Conservation (phyloP, 2,329 filamentous ascomycete species). For the Talaromyces amestolkiae region DNA sequence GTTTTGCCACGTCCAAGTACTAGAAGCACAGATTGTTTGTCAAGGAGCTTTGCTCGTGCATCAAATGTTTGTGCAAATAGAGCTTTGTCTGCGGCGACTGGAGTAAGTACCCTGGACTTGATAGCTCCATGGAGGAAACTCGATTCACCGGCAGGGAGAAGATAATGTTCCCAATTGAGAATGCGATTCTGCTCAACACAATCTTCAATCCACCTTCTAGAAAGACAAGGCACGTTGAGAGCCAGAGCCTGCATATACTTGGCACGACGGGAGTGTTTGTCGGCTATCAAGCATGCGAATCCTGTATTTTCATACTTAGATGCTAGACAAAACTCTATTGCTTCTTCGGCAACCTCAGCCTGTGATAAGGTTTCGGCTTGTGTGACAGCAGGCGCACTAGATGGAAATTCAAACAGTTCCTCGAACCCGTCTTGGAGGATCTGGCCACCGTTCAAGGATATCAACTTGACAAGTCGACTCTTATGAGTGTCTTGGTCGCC, state of each 20-base stretch:
- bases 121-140: constrained; percentile 72
- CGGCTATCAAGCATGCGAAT: constrained; percentile 82
- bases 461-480: constrained; percentile 58
- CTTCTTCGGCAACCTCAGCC: constrained; percentile 22
- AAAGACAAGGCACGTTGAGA: constrained; percentile 81
- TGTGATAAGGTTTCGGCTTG: constrained; percentile 29
- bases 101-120: constrained; percentile 66
- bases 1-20: constrained; percentile 64
- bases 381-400: constrained; percentile 30
- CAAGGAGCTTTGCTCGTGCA: constrained; percentile 62
- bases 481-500: constrained; percentile 57
- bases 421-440: constrained; percentile 76
- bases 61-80: constrained; percentile 58
- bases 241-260: constrained; percentile 96
- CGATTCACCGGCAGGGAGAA: constrained; percentile 82
- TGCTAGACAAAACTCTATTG: constrained; percentile 53
- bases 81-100: constrained; percentile 59
- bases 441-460: constrained; percentile 68
- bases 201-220: constrained; percentile 74
- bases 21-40: constrained; percentile 66
- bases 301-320: constrained; percentile 56
- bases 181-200: constrained; percentile 63
- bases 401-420: constrained; percentile 64
- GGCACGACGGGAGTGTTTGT: constrained; percentile 77
- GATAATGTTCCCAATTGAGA: constrained; percentile 74